Evolutionary conservation across 1,139 yeast species (phyloP), one percentile per base, ranked within the genome.

Genomic region (Blastobotrys serpentis): DNA sequence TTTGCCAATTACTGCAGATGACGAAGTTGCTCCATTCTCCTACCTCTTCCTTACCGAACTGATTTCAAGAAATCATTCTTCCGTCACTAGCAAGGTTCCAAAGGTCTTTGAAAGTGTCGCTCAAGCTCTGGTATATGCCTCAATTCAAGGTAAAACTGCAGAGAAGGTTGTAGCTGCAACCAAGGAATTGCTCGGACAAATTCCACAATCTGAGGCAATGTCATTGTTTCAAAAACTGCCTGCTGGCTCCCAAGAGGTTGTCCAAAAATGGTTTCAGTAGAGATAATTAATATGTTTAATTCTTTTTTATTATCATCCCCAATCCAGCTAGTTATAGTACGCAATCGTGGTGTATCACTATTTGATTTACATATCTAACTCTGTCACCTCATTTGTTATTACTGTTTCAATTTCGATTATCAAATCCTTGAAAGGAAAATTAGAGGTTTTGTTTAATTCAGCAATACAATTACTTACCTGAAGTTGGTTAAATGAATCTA

Each of bases 21-120:
- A 82, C 40, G 94, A 86, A 58, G 95, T 95, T 6, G 97, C 98
- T 1, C 82, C 89, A n/a, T 87, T 76, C 67, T 83, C 89, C 21
- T 92, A 88, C 69, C 73, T 77, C 56, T 90, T 88, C 65, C 74
- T 92, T 61, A 72, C 83, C 23, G 86, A 84, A 55, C 73, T 92
- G 60, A 83, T 90, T 44, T 84, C 84, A 43, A 77, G 76, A 54
- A 77, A 79, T 49, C 94, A 88, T 57, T 79, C 84, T 2, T 73
- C 82, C 3, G 78, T 88, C 38, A 66, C 71, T 23, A 63, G 73
- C 16, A 81, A 82, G 52, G 66, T 81, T 11, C 81, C 84, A n/a
- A 76, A 78, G 57, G 81, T 84, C 6, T 78, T 89, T 44, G 90
- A 86, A 48, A 71, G 79, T 39, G 86, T 90, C 21, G 75, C 89